A percentile compares a stretch with the other conserved stretches of the same genome.
phyloP scores from a whole-genome alignment of 139 green algal species.

The Spirogloea muscicola region DNA sequence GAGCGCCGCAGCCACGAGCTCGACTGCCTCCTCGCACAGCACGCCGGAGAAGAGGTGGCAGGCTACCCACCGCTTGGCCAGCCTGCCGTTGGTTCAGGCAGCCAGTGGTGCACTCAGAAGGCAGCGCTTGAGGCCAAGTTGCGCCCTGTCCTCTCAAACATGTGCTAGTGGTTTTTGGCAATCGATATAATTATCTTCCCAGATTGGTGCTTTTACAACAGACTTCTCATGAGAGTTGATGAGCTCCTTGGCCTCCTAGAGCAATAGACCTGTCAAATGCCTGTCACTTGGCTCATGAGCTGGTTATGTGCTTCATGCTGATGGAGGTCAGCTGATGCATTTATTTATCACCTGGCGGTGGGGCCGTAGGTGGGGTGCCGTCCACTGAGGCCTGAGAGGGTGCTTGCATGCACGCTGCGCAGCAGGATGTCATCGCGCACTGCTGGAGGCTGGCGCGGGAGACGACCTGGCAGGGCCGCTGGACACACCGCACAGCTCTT shows the following conservation, averaged over 20 bases:
- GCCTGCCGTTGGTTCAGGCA: constrained; percentile 15
- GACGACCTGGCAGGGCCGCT: too few relatives aligned
- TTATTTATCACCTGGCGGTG: not conserved
- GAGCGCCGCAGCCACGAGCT: constrained; percentile 47
- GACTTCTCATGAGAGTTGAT: not conserved
- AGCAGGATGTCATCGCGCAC: not conserved
- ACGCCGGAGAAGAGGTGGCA: constrained; percentile 35
- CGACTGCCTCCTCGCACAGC: constrained; percentile 45
- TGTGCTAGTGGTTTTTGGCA: too few relatives aligned
- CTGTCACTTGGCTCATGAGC: too few relatives aligned
- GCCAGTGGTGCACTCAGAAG: too few relatives aligned
- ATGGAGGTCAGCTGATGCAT: too few relatives aligned
- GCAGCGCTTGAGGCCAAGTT: too few relatives aligned
- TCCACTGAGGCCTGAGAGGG: constrained; percentile 12
- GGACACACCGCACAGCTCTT: too few relatives aligned
- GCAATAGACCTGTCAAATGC: not conserved
- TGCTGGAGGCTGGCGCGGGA: too few relatives aligned
- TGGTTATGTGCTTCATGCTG: too few relatives aligned
- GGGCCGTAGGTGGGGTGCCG: constrained; percentile 5
- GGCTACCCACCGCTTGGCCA: constrained; percentile 50
- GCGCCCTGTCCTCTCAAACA: too few relatives aligned
- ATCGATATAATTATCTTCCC: too few relatives aligned
- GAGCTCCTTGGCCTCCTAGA: not conserved
- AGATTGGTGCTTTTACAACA: not conserved
- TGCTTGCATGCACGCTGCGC: constrained; percentile 24